phyloP scores from a whole-genome alignment of 208 protist genomes.

The Crithidia mellificae region DNA sequence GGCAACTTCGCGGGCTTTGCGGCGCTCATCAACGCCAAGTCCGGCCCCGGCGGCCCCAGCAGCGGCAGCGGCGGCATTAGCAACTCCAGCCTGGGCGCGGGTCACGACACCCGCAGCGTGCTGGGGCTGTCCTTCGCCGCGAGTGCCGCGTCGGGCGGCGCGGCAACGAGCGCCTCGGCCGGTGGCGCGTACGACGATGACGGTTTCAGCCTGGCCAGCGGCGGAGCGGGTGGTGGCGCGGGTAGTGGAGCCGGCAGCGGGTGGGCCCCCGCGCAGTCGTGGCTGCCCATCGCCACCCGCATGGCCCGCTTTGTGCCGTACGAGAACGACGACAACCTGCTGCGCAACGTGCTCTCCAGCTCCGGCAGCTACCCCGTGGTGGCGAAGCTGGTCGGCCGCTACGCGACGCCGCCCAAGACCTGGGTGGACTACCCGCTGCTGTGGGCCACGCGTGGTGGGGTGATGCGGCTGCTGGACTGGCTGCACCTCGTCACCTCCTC shows the following conservation, averaged over 20 bases:
- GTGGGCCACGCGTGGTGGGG: constrained; percentile 63
- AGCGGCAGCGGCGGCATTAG: not conserved
- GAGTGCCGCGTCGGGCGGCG: not conserved
- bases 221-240: constrained; percentile 2
- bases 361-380: constrained; percentile 39
- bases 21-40: constrained; percentile 14
- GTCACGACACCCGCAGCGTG: constrained; percentile 11
- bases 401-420: constrained; percentile 59
- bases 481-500: constrained; percentile 44
- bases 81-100: constrained; percentile 12
- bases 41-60: not conserved
- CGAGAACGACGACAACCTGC: constrained; percentile 54
- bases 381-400: constrained; percentile 70
- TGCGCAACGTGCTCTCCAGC: constrained; percentile 49
- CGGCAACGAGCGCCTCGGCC: not conserved
- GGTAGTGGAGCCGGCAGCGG: not conserved
- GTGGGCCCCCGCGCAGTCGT: not conserved
- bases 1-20: constrained; percentile 21
- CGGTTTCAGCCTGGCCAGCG: not conserved
- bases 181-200: not conserved
- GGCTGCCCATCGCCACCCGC: constrained; percentile 43
- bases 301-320: constrained; percentile 77
- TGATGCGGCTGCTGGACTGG: constrained; percentile 73
- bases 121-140: constrained; percentile 12
- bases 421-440: constrained; percentile 77